Evolutionary conservation across 2,329 filamentous ascomycete genomes (phyloP).

Genomic region (Ophiostoma sp.): DNA sequence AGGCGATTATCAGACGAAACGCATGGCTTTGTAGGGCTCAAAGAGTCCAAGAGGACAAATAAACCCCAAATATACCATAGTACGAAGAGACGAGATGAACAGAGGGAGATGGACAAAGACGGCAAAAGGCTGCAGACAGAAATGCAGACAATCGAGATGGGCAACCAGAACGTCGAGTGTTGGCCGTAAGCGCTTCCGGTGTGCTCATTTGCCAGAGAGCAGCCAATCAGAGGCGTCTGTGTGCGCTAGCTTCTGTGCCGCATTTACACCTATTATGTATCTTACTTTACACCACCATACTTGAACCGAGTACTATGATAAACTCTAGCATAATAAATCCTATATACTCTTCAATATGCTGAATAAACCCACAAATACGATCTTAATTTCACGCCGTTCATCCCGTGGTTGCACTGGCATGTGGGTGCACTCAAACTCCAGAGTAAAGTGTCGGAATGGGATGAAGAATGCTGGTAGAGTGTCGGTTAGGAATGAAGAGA

Average conservation of each 20-base stretch:
- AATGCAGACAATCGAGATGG: background rate
- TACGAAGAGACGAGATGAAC: background rate
- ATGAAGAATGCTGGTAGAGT: background rate
- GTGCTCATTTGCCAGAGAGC: background rate
- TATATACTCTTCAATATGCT: background rate
- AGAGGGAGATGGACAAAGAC: background rate
- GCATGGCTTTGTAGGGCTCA: background rate
- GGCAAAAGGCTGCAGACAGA: background rate
- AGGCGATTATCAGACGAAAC: background rate
- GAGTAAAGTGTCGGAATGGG: background rate
- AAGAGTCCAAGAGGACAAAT: background rate
- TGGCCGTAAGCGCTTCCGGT: slow-evolving; percentile 9
- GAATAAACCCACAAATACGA: background rate
- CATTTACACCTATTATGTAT: background rate
- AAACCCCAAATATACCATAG: too few relatives aligned
- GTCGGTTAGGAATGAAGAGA: background rate
- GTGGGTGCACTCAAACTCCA: background rate
- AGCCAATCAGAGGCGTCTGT: slow-evolving; percentile 4
- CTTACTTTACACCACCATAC: too few relatives aligned
- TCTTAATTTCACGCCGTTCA: background rate
- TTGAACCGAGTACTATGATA: too few relatives aligned
- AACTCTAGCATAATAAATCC: too few relatives aligned
- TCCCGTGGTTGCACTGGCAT: background rate
- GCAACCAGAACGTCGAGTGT: slow-evolving; percentile 7
- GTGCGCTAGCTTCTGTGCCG: background rate